These are phyloP conservation scores for Carex sylvatica DNA, from an alignment of 202 grass and related monocot species.

Conservation along the genomic window DNA sequence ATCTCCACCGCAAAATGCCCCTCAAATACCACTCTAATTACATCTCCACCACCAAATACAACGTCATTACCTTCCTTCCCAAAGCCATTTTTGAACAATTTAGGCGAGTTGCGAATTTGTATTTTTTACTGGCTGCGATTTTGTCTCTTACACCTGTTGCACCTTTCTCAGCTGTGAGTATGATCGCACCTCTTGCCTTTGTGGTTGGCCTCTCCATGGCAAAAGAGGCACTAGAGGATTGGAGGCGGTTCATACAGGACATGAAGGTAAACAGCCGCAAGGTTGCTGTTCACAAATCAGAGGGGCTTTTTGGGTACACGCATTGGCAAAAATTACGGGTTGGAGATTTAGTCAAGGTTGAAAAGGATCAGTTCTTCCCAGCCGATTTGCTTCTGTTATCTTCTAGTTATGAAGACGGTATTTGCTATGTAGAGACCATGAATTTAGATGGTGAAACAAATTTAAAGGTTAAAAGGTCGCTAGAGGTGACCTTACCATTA, in stretches of 20 bases:
- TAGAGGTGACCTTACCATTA: conserved; percentile 71
- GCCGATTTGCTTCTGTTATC: conserved; percentile 80
- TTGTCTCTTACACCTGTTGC: conserved; percentile 86
- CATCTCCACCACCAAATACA: conserved; percentile 98
- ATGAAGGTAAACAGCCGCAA: conserved; percentile 94
- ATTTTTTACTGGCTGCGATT: conserved; percentile 89
- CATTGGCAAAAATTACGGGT: conserved; percentile 82
- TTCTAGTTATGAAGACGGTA: conserved; percentile 94
- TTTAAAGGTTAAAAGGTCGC: conserved; percentile 94
- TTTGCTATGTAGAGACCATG: conserved; percentile 99
- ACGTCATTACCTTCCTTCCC: conserved; percentile 82
- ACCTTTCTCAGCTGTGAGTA: conserved; percentile 74
- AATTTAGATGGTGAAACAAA: conserved; percentile 96
- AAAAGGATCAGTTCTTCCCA: conserved; percentile 98
- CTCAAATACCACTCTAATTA: conserved; percentile 79
- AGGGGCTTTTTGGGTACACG: conserved; percentile 50
- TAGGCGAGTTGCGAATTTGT: conserved; percentile 90
- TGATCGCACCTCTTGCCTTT: conserved; percentile 81
- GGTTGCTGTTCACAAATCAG: conserved; percentile 56
- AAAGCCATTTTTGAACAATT: conserved; percentile 99
- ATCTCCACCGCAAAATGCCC: conserved; percentile 63
- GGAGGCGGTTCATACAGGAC: conserved; percentile 91
- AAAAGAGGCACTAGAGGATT: conserved; percentile 97
- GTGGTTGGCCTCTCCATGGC: conserved; percentile 88
- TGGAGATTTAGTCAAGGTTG: conserved; percentile 82